A percentile compares a stretch with the other conserved stretches of the same genome.
These are phyloP conservation scores for Leishmania amazonensis DNA, from an alignment of 208 protist genomes.

Conservation along the genomic window DNA sequence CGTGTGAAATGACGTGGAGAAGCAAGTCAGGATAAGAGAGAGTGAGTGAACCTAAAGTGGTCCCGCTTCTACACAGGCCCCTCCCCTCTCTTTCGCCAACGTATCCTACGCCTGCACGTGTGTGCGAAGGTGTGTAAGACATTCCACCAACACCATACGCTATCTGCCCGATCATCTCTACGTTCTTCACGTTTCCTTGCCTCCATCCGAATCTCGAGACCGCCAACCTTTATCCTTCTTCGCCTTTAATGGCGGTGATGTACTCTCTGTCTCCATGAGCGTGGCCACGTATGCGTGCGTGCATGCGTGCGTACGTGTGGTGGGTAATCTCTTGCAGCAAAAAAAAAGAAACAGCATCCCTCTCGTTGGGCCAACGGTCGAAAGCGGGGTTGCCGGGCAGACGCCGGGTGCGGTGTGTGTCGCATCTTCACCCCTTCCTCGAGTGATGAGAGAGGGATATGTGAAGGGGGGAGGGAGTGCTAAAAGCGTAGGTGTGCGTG, in stretches of 20 bases:
- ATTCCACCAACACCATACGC: neutral
- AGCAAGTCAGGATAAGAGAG: neutral
- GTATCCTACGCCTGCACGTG: neutral
- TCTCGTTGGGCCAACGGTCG: neutral
- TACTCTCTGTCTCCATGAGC: neutral
- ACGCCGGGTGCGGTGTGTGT: neutral
- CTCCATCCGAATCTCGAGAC: neutral
- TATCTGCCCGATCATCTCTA: neutral
- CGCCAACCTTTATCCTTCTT: neutral
- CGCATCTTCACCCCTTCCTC: neutral
- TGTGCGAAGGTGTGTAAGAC: neutral
- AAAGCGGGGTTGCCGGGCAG: too few relatives aligned
- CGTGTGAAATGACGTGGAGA: neutral
- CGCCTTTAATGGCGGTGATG: neutral
- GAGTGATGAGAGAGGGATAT: neutral
- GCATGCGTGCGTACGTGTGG: neutral
- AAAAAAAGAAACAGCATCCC: neutral
- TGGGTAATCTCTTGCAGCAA: neutral
- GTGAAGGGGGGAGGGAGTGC: neutral
- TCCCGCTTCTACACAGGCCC: neutral
- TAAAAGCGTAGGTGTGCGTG: neutral
- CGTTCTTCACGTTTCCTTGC: neutral
- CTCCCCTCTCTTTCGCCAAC: neutral
- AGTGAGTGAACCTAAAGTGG: neutral
- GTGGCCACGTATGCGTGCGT: too few relatives aligned